These are phyloP conservation scores for Tetracentron sinense DNA, from an alignment of 164 flowering plant genomes.

Conservation along the genomic window DNA sequence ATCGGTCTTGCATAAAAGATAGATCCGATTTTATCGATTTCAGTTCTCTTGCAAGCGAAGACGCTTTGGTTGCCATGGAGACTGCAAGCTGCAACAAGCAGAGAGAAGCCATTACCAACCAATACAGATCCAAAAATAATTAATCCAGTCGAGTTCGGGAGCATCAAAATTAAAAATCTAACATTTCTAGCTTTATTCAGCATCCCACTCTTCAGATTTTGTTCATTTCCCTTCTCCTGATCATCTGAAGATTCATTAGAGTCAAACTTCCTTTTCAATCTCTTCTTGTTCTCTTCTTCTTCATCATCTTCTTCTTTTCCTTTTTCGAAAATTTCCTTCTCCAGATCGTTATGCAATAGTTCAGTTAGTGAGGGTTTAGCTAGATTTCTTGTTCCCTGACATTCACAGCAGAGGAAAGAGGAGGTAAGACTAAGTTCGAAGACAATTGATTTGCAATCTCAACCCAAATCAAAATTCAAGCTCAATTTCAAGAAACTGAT, in stretches of 20 bases:
- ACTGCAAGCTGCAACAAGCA: conserved; percentile 58
- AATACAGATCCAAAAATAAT: not conserved
- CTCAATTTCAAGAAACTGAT: no score
- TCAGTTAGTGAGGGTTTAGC: conserved; percentile 62
- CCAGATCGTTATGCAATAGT: conserved; percentile 35
- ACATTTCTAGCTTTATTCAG: conserved; percentile 80
- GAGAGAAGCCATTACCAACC: not conserved
- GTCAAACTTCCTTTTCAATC: conserved; percentile 53
- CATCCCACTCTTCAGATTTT: conserved; percentile 33
- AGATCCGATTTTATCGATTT: conserved; percentile 65
- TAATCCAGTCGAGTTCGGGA: not conserved
- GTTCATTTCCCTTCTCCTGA: conserved; percentile 28
- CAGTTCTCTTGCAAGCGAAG: conserved; percentile 67
- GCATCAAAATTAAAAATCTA: conserved; percentile 11
- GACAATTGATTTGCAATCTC: no score
- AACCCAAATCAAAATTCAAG: no score
- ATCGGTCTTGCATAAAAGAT: conserved; percentile 69
- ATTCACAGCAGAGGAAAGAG: not conserved
- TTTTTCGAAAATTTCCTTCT: conserved; percentile 16
- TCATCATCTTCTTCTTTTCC: conserved; percentile 22
- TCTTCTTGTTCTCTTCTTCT: conserved; percentile 23
- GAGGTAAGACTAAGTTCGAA: not conserved
- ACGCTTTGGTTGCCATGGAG: conserved; percentile 85
- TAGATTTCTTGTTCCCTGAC: conserved; percentile 77
- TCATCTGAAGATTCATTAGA: conserved; percentile 30